Evolutionary conservation across 345 rosid genomes (phyloP), one percentile per base, ranked within the genome.

Genomic region (Salix brachista): DNA sequence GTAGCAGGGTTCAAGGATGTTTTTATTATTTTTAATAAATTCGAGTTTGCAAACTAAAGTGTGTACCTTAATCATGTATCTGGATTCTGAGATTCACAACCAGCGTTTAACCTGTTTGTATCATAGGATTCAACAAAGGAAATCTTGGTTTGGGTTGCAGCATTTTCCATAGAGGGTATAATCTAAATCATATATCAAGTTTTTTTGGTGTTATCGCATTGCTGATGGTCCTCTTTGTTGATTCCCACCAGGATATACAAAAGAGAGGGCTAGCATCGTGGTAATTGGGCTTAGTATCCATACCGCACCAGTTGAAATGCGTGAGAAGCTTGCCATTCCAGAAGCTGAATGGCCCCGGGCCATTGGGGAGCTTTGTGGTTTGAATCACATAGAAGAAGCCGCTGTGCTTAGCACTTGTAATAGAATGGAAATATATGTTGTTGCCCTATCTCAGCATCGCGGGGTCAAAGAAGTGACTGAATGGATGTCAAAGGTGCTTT

Each of bases 311-410:
- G 90, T 87, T 37, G 88, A 85, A 68, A 81, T 87, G 86, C 86
- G 90, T 17, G 88, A 87, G 48, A 87, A 87, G 71, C 89, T 87
- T 75, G 87, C 89, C 58, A 83, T 87, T 79, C 89, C 86, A 4
- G 89, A 87, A 78, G 90, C 90, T 48, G 88, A 87, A 73, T 87
- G 90, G 90, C 88, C 90, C 58, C 85, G 85, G 36, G 87, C 90
- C 67, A 85, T 85, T 46, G 92, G 77, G 34, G 98, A 93, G 79
- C 83, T 93, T 17, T 96, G 98, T 60, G 79, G 78, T 75, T 88
- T 96, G 86, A 96, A 96, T 85, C 99, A 96, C 74, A 93, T 96
- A 16, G 90, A 87, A 79, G 90, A 87, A 75, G 88, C 90, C 18
- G 90, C 90, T 34, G 86, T 87, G 62, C 90, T 87, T 64, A 85